Conservation (phyloP, 257 asterid species). For the Solanum sitiens region DNA sequence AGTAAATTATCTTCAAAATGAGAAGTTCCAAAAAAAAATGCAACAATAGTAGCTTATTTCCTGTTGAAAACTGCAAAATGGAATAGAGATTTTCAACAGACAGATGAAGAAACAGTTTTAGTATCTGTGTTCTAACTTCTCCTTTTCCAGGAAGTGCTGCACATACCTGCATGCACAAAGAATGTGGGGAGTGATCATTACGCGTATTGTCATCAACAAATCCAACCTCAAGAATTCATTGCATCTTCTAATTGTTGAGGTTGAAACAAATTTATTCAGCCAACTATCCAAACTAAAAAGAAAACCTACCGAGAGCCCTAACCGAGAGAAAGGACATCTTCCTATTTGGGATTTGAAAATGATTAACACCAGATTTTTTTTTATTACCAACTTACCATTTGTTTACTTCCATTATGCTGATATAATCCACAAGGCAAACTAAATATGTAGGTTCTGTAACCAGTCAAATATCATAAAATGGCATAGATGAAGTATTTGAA, state of each 20-base stretch:
- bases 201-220: neutral
- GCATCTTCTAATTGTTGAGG: neutral
- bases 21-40: neutral
- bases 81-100: neutral
- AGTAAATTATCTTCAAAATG: neutral
- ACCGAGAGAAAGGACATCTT: neutral
- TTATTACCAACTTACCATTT: too few relatives aligned
- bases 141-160: conserved; percentile 7
- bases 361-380: too few relatives aligned
- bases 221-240: neutral
- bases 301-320: neutral
- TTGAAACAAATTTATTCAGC: neutral
- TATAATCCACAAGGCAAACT: neutral
- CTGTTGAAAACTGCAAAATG: neutral
- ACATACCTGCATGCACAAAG: neutral
- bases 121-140: conserved; percentile 8
- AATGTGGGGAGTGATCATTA: neutral
- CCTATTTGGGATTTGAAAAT: neutral
- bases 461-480: neutral
- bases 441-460: neutral
- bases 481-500: neutral
- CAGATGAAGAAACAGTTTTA: neutral
- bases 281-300: neutral
- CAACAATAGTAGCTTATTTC: neutral
- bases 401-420: neutral